These are phyloP conservation scores for Coniochaeta prunicola DNA, from an alignment of 2,329 filamentous ascomycete genomes.

Conservation along the genomic window DNA sequence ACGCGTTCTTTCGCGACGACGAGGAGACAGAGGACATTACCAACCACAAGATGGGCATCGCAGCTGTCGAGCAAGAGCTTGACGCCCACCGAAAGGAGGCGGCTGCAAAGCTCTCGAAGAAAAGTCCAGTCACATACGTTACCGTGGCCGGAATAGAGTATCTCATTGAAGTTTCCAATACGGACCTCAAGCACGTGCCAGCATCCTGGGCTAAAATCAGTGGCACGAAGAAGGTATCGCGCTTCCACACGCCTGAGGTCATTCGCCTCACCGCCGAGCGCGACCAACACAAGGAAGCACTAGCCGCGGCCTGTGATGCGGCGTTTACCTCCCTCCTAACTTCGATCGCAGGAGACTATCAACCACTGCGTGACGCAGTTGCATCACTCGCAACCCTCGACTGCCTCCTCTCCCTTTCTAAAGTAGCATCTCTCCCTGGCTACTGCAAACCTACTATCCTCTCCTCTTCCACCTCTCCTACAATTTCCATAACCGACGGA, in stretches of 20 bases:
- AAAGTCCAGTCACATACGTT: conserved; percentile 64
- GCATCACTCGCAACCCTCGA: conserved; percentile 81
- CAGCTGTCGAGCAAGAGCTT: conserved; percentile 84
- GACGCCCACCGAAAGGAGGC: conserved; percentile 67
- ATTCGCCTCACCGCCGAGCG: conserved; percentile 75
- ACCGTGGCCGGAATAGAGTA: conserved; percentile 90
- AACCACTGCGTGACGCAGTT: conserved; percentile 81
- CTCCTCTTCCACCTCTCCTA: conserved; percentile 53
- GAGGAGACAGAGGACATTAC: conserved; percentile 85
- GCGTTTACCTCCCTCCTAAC: conserved; percentile 69
- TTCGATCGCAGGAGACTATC: conserved; percentile 76
- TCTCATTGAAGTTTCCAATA: conserved; percentile 83
- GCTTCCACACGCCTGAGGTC: conserved; percentile 92
- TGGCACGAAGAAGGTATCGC: conserved; percentile 83
- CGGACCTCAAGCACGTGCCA: conserved; percentile 76
- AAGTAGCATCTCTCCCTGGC: conserved; percentile 76
- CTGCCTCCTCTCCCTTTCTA: conserved; percentile 79
- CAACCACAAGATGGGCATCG: conserved; percentile 84
- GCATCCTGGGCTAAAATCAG: conserved; percentile 94
- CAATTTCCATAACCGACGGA: conserved; percentile 65
- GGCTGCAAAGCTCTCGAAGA: conserved; percentile 64
- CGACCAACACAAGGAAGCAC: conserved; percentile 89
- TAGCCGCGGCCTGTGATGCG: conserved; percentile 83
- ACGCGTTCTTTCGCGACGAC: conserved; percentile 82
- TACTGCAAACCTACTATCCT: conserved; percentile 72